Conservation (phyloP, 1,284 basidiomycete genomes). For the Calocybe gambosa region DNA sequence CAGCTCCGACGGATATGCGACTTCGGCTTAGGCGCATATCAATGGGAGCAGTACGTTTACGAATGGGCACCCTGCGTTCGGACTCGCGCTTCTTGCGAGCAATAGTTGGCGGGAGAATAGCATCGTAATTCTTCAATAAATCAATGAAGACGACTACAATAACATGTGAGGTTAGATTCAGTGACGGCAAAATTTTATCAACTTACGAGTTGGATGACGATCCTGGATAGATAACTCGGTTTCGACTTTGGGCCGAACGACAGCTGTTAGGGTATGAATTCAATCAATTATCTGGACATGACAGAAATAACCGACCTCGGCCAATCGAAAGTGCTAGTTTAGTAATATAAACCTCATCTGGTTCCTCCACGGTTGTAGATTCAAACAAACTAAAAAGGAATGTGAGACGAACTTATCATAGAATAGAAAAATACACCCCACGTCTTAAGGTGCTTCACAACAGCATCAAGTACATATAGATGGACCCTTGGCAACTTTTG, state of each 20-base stretch:
- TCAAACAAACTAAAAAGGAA: constrained; percentile 52
- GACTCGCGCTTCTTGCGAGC: constrained; percentile 81
- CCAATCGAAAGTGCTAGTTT: constrained; percentile 87
- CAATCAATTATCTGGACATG: neutral
- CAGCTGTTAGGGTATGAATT: constrained; percentile 36
- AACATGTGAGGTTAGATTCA: neutral
- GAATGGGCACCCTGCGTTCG: constrained; percentile 71
- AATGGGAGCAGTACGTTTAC: constrained; percentile 84
- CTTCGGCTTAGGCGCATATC: constrained; percentile 82
- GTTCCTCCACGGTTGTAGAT: constrained; percentile 63
- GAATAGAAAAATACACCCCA: constrained; percentile 32
- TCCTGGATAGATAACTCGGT: constrained; percentile 81
- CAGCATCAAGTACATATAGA: constrained; percentile 74
- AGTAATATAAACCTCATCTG: constrained; percentile 71
- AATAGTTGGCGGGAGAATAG: constrained; percentile 77
- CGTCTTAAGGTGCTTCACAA: constrained; percentile 76
- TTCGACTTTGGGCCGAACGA: constrained; percentile 81
- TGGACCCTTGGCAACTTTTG: constrained; percentile 76
- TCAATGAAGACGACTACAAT: constrained; percentile 73
- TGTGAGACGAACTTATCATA: neutral
- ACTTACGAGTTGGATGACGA: constrained; percentile 72
- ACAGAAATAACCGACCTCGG: constrained; percentile 52
- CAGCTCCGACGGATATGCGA: constrained; percentile 64
- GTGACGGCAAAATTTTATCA: neutral
- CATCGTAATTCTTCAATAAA: constrained; percentile 71